Conservation (phyloP, 345 rosid genomes). For the Cardamine occulta region DNA sequence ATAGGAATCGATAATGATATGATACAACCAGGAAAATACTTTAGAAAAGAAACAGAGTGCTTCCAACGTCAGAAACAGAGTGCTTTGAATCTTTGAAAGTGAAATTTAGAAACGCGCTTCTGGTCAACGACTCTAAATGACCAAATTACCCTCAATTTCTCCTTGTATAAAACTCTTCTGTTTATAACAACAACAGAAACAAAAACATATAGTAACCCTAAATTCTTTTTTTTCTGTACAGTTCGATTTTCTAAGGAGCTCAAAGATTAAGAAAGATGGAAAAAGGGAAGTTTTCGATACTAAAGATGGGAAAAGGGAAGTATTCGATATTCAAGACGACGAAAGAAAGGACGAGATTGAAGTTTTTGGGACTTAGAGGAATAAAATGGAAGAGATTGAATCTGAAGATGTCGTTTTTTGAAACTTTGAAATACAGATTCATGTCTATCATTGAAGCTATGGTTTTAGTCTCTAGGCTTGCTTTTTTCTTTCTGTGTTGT, state of each 20-base stretch:
- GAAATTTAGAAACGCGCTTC: constrained; percentile 26
- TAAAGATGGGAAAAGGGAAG: constrained; percentile 9
- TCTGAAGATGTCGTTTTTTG: constrained; percentile 40
- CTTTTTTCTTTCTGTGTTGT: constrained; percentile 40
- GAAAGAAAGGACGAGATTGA: constrained; percentile 41
- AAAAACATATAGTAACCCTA: constrained; percentile 9
- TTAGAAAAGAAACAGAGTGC: constrained; percentile 28
- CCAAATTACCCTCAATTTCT: constrained; percentile 3
- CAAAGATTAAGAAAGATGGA: background rate
- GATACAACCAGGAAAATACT: background rate
- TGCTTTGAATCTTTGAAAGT: constrained; percentile 22
- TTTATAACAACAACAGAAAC: background rate
- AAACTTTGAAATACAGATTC: constrained; percentile 23
- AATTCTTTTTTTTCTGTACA: background rate
- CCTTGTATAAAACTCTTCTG: background rate
- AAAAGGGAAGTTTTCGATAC: constrained; percentile 8
- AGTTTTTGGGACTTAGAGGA: constrained; percentile 32
- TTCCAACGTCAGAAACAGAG: background rate
- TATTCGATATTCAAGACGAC: constrained; percentile 26
- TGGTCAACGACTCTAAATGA: background rate
- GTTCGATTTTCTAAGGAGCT: background rate
- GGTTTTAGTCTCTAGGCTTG: constrained; percentile 38
- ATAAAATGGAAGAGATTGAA: constrained; percentile 41
- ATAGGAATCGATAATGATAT: background rate
- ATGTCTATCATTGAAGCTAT: constrained; percentile 39